Evolutionary conservation across 139 green algal genomes (phyloP), one percentile per base, ranked within the genome.

Genomic region (Yamagishiella unicocca): DNA sequence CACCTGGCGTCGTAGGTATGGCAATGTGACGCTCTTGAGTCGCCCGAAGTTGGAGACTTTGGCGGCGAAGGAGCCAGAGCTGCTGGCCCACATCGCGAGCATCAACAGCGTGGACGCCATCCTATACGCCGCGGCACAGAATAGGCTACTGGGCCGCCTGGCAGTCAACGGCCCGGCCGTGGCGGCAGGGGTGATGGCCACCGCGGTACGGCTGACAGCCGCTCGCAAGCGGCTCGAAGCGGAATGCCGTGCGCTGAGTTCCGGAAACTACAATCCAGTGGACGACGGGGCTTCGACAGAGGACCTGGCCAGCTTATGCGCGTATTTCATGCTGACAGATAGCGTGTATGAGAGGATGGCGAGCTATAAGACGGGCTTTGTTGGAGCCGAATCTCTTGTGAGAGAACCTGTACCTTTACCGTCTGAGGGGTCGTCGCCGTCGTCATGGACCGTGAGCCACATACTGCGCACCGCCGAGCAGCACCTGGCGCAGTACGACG

Each of bases 41-140:
- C 81, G 81, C 10, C 81, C 81, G 29, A 40, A 10, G 38, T 68
- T 87, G 66, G 4, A 27, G 2, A 17, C 67, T 43, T 46, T 87
- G 19, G 62, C 66, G 7, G 25, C 6, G 17, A 2, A 77, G 45
- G 46, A 87, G n/a, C 81, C 64, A 4, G 14, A 10, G 0, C 62
- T 87, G 45, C 43, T 87, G 45, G 12, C 37, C 21, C 64, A 35
- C 64, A 87, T 87, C 33, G 35, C n/a, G 2, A 7, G 7, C 8
- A 31, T 87, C 64, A 87, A 87, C 64, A 9, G 4, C 43, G 24
- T 87, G 14, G 81, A 87, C 31, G 33, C 31, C 81, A 22, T 78
- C 3, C 81, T 87, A 1, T 87, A 87, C 66, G 40, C 43, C 42
- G 81, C 81, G 2, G 81, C 81, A 43, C 31, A 42, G n/a, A 35